Conservation (phyloP, 2,329 filamentous ascomycete genomes). For the Cercospora zeae-maydis region DNA sequence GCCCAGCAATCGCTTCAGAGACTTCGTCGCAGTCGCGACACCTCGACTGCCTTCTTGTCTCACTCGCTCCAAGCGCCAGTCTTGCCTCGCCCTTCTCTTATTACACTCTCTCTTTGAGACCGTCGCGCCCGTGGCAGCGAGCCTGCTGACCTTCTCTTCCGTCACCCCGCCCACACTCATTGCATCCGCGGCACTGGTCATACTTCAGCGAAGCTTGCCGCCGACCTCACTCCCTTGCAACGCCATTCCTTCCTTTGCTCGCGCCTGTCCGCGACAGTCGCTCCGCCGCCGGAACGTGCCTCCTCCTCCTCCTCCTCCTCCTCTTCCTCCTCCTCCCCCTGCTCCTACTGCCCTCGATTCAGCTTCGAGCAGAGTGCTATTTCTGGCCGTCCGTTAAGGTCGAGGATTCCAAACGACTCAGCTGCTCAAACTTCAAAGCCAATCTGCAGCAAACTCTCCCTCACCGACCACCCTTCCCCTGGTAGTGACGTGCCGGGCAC, state of each 20-base stretch:
- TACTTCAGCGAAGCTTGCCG: slow-evolving; percentile 1
- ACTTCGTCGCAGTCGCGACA: not conserved
- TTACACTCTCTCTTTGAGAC: not conserved
- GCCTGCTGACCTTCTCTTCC: slow-evolving; percentile 5
- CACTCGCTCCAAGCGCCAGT: not conserved
- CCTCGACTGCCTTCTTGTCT: not conserved
- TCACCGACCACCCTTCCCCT: not conserved
- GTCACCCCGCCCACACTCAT: not conserved
- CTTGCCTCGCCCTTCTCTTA: not conserved
- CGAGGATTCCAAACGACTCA: not conserved
- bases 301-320: no score
- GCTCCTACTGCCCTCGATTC: not conserved
- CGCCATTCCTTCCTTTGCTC: not conserved
- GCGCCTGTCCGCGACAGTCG: not conserved
- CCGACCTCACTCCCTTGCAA: slow-evolving; percentile 11
- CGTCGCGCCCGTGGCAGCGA: slow-evolving; percentile 4
- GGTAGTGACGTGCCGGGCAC: not conserved
- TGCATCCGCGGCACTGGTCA: not conserved
- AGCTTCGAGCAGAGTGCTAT: not conserved
- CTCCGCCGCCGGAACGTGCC: not conserved
- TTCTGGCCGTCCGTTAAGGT: not conserved
- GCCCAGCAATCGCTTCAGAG: not conserved
- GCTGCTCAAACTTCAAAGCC: not conserved
- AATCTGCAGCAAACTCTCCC: slow-evolving; percentile 1
- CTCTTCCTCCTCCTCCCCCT: no score